phyloP scores from a whole-genome alignment of 2,329 filamentous ascomycete species.

The Ophiostoma australiae region DNA sequence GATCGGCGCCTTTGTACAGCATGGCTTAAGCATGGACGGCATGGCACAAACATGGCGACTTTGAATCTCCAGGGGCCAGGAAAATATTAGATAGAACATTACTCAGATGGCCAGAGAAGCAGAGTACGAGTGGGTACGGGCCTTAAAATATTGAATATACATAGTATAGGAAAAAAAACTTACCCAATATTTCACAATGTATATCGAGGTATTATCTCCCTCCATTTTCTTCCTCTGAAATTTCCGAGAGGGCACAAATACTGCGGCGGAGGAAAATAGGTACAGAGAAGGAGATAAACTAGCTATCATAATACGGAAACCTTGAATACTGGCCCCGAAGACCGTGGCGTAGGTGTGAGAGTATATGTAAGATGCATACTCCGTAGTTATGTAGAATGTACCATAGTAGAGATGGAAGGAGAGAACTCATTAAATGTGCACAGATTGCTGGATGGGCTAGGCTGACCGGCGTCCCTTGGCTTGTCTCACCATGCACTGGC shows the following conservation, averaged over 20 bases:
- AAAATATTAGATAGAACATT: background rate
- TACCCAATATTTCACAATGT: background rate
- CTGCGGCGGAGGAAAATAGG: no score
- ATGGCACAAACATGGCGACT: background rate
- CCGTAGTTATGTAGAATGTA: no score
- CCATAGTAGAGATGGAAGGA: background rate
- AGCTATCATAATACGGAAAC: background rate
- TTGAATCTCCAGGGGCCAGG: background rate
- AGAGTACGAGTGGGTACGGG: background rate
- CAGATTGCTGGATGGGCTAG: background rate
- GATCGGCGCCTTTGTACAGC: background rate
- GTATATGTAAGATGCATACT: no score
- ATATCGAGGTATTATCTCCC: background rate
- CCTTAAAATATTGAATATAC: background rate
- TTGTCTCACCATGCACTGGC: constrained; percentile 7
- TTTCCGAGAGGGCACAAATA: background rate
- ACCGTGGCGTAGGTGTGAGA: background rate
- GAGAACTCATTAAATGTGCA: background rate
- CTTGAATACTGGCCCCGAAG: background rate
- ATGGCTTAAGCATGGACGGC: background rate
- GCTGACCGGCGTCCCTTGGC: constrained; percentile 4
- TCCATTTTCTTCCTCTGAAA: background rate
- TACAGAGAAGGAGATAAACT: background rate
- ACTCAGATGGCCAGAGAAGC: background rate
- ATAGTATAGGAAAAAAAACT: background rate